Base-by-base conservation (phyloP, 108 stramenopile species). In the Pseudonitzschia multiseries region DNA sequence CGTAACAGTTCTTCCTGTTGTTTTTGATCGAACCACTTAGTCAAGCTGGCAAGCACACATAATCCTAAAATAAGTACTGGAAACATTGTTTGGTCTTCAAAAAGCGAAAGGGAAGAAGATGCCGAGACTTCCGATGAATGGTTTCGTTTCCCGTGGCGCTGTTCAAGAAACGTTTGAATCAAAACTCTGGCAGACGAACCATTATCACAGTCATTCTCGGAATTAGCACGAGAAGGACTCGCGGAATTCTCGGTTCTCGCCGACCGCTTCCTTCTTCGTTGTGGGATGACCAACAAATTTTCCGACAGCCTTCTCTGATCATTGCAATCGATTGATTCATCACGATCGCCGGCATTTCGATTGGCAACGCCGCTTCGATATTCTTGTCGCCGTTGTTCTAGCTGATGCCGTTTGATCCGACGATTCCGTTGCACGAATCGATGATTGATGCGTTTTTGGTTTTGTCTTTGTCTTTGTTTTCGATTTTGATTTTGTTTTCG, bases 61-160 rank as follows among this genome's bases (percentile, higher is more conserved):
- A 62, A 14, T 31, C 61, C 61, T 14, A 62, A 40, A 18, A 62
- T 17, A 14, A 62, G n/a, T 36, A 62, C 32, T 62, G 61, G 20
- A n/a, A 62, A 40, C 40, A 40, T 41, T 33, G 18, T 12, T 62
- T 18, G 61, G 20, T 62, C 32, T 17, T 62, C 61, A n/a, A 62
- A 31, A 29, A 21, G 33, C n/a, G 61, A 62, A n/a, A 28, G 36
- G 2, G 18, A 62, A 13, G 61, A 24, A n/a, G 9, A 40, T n/a
- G n/a, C 13, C 31, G 29, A 18, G 15, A 0, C 1, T 2, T 40
- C 20, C 29, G 61, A 21, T 62, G 61, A 24, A 24, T 10, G 21
- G 2, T 26, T 31, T 14, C 61, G 27, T 20, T 33, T 62, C 36
- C 61, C 33, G 8, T 62, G 61, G n/a, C 32, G 32, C 29, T 62